These are phyloP conservation scores for Xylariaceae sp. DNA, from an alignment of 2,329 filamentous ascomycete genomes.

Conservation along the genomic window DNA sequence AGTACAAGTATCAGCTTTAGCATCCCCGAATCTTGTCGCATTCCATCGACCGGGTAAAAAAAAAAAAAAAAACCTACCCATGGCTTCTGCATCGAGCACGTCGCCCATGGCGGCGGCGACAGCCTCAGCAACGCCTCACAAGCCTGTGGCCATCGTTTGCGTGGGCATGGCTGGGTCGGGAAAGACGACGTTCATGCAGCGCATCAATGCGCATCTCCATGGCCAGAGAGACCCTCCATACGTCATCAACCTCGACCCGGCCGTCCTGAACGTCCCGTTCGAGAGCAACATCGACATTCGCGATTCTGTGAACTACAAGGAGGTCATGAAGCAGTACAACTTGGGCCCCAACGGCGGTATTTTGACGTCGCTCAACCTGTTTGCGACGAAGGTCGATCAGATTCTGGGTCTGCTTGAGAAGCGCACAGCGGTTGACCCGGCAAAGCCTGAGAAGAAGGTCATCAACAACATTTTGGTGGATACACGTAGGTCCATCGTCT, in stretches of 20 bases:
- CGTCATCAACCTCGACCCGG: slow-evolving; percentile 94
- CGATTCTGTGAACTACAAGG: slow-evolving; percentile 98
- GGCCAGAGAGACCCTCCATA: slow-evolving; percentile 76
- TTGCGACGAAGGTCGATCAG: slow-evolving; percentile 97
- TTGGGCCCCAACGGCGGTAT: slow-evolving; percentile 96
- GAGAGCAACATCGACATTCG: slow-evolving; percentile 98
- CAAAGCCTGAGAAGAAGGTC: slow-evolving; percentile 54
- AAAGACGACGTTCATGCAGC: slow-evolving; percentile 99
- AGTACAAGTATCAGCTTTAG: not conserved
- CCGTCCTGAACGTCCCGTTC: slow-evolving; percentile 88
- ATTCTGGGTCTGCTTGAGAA: slow-evolving; percentile 87
- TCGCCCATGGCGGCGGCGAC: slow-evolving; percentile 15
- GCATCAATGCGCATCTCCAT: slow-evolving; percentile 91
- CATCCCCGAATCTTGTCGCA: not conserved
- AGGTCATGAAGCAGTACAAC: slow-evolving; percentile 99
- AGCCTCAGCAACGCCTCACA: slow-evolving; percentile 1
- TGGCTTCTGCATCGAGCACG: slow-evolving; percentile 16
- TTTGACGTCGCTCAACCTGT: slow-evolving; percentile 89
- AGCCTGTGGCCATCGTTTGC: slow-evolving; percentile 66
- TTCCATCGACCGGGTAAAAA: not conserved
- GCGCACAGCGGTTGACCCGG: slow-evolving; percentile 61
- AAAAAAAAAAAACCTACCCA: not conserved
- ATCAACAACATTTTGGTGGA: slow-evolving; percentile 87
- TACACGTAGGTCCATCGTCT: slow-evolving; percentile 50
- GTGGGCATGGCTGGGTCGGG: slow-evolving; percentile 97